Conservation (phyloP, 2,329 filamentous ascomycete genomes). For the Colletotrichum chrysophilum region DNA sequence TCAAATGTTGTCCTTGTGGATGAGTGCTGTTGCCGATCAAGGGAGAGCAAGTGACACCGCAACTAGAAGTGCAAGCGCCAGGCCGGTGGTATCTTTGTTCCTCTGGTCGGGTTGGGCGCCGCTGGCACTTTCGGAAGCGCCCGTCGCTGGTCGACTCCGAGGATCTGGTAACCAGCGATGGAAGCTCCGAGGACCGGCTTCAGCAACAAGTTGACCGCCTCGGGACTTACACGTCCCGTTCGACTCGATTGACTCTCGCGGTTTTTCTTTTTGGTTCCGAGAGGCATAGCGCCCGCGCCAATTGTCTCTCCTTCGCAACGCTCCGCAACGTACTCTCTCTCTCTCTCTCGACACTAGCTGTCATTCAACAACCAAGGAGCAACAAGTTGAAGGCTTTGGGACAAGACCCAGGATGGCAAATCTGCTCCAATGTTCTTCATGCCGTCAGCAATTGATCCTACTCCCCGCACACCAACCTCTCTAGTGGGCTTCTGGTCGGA, state of each 20-base stretch:
- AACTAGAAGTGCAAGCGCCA: background rate
- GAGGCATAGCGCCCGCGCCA: background rate
- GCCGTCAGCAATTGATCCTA: conserved; percentile 11
- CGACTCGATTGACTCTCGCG: background rate
- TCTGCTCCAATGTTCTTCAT: background rate
- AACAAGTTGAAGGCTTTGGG: background rate
- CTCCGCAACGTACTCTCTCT: background rate
- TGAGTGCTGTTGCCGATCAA: background rate
- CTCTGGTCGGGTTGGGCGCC: background rate
- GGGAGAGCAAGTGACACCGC: background rate
- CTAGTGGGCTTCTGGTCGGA: background rate
- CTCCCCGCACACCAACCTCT: background rate
- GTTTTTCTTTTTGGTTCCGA: background rate
- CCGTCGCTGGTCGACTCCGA: background rate
- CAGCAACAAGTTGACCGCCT: background rate
- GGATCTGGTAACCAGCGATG: background rate
- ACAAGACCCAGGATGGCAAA: background rate
- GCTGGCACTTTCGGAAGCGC: background rate
- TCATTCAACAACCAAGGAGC: background rate
- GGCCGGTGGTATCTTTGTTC: background rate
- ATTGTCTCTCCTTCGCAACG: background rate
- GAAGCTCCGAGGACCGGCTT: background rate
- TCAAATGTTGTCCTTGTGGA: background rate
- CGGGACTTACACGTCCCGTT: background rate
- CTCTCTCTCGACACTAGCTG: background rate